Conservation (phyloP, 2,329 filamentous ascomycete species). For the Trichoderma arundinaceum region DNA sequence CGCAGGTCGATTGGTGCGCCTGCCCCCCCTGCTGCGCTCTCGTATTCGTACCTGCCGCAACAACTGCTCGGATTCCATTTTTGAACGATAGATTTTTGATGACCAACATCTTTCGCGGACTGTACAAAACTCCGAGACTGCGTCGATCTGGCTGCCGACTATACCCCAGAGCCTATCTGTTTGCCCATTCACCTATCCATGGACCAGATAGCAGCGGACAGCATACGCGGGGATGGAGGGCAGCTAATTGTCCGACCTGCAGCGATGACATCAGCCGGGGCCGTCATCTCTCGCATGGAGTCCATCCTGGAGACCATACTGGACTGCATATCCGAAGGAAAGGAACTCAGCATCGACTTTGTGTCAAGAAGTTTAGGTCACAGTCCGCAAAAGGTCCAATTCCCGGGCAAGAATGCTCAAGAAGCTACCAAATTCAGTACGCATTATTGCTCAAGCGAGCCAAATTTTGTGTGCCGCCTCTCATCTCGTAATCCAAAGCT, state of each 20-base stretch:
- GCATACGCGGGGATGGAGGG: not conserved
- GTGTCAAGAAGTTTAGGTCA: slow-evolving; percentile 34
- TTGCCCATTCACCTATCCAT: not conserved
- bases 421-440: slow-evolving; percentile 61
- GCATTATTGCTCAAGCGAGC: slow-evolving; percentile 29
- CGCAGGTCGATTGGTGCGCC: not conserved
- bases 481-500: slow-evolving; percentile 47
- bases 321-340: slow-evolving; percentile 37
- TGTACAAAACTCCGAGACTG: slow-evolving; percentile 17
- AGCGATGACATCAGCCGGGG: slow-evolving; percentile 34
- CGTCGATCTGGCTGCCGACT: not conserved
- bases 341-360: slow-evolving; percentile 41
- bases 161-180: not conserved
- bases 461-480: not conserved
- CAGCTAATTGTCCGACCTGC: slow-evolving; percentile 7
- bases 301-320: slow-evolving; percentile 42
- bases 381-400: slow-evolving; percentile 42
- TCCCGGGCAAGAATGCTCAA: slow-evolving; percentile 54
- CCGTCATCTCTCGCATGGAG: slow-evolving; percentile 46
- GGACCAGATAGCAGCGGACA: not conserved
- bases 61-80: not conserved
- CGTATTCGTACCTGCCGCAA: slow-evolving; percentile 13
- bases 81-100: not conserved
- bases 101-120: not conserved
- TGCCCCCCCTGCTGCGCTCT: not conserved